A percentile compares a stretch with the other conserved stretches of the same genome.
phyloP scores from a whole-genome alignment of 441 rosid genomes.

The Gossypium schwendimanii region DNA sequence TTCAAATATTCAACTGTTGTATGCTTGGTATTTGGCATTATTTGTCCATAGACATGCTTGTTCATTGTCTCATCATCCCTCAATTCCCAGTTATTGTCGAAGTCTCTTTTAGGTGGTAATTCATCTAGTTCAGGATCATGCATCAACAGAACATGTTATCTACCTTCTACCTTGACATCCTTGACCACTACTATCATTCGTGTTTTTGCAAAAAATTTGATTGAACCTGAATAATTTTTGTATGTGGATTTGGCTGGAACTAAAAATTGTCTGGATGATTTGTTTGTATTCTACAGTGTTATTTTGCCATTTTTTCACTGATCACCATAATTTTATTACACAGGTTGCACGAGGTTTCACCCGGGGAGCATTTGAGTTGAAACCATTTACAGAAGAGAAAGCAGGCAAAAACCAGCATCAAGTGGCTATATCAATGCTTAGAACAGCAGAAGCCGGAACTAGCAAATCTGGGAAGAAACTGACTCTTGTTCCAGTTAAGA shows the following conservation, averaged over 20 bases:
- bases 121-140: background rate
- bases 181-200: background rate
- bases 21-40: background rate
- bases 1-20: background rate
- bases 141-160: background rate
- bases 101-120: background rate
- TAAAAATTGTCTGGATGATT: background rate
- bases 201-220: background rate
- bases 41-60: background rate
- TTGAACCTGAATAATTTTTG: background rate
- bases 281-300: background rate
- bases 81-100: background rate
- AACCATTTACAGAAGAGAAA: slow-evolving; percentile 63
- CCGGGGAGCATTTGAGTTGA: slow-evolving; percentile 79
- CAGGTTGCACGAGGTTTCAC: slow-evolving; percentile 84
- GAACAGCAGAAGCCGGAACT: slow-evolving; percentile 44
- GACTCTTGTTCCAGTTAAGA: slow-evolving; percentile 65
- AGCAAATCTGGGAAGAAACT: slow-evolving; percentile 52
- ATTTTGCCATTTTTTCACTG: slow-evolving; percentile 9
- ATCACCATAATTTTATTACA: slow-evolving; percentile 3
- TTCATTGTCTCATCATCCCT: background rate
- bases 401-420: slow-evolving; percentile 42
- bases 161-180: background rate
- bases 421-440: slow-evolving; percentile 54
- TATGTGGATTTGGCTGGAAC: background rate